phyloP scores from a whole-genome alignment of 345 rosid genomes.

The Geranium brycei region DNA sequence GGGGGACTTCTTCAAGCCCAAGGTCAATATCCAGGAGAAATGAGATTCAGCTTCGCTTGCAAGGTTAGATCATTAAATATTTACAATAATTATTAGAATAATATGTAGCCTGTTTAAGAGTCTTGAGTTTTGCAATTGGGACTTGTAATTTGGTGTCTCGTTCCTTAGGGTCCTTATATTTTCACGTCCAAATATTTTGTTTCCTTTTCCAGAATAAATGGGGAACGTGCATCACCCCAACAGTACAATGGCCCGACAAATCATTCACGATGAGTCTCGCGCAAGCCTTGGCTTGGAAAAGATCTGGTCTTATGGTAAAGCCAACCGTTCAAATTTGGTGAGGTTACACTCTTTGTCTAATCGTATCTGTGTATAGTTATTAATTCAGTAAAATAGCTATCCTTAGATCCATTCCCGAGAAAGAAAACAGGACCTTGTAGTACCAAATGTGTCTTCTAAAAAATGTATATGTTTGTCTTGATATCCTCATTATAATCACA shows the following conservation, averaged over 20 bases:
- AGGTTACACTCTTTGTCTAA: neutral
- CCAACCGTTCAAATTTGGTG: slow-evolving; percentile 78
- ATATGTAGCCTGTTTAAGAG: neutral
- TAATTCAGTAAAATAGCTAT: no score
- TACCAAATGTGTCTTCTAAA: no score
- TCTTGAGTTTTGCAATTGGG: neutral
- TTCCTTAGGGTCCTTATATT: neutral
- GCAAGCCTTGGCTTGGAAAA: slow-evolving; percentile 86
- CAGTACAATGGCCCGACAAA: slow-evolving; percentile 85
- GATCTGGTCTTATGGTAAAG: slow-evolving; percentile 80
- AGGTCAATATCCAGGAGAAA: slow-evolving; percentile 97
- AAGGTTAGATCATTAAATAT: slow-evolving; percentile 33
- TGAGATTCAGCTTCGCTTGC: slow-evolving; percentile 80
- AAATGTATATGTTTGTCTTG: no score
- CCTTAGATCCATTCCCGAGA: no score
- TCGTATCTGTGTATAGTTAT: neutral
- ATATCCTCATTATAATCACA: no score
- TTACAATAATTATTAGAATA: neutral
- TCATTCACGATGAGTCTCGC: slow-evolving; percentile 58
- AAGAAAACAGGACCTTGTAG: no score
- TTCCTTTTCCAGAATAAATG: slow-evolving; percentile 53
- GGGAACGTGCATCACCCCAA: slow-evolving; percentile 81
- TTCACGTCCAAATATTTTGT: neutral
- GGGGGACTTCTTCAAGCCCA: slow-evolving; percentile 96
- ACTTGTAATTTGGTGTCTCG: neutral